Evolutionary conservation across 345 rosid genomes (phyloP).

Genomic region (Hibiscus tridactylites): DNA sequence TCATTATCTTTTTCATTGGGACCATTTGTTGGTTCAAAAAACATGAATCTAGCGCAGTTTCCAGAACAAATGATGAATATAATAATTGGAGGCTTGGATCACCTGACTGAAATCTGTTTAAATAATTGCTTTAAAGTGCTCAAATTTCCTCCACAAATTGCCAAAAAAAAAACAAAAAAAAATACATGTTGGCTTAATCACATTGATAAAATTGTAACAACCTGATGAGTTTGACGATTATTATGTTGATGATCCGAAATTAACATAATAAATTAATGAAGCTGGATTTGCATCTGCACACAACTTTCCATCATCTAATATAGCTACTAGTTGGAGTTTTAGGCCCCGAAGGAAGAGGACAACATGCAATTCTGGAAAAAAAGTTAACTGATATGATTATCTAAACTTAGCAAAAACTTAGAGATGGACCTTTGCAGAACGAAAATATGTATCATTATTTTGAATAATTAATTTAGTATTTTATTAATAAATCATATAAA

Average conservation of each 20-base stretch:
- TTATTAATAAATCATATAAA: no score
- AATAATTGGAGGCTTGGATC: background rate
- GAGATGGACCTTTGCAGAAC: no score
- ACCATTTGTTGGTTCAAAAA: background rate
- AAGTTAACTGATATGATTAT: background rate
- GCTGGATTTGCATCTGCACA: background rate
- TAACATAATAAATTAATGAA: background rate
- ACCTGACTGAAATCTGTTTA: background rate
- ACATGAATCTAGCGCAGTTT: background rate
- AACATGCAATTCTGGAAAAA: background rate
- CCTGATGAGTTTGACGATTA: background rate
- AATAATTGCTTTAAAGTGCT: background rate
- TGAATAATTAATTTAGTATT: no score
- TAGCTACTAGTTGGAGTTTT: background rate
- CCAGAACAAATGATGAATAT: background rate
- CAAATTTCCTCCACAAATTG: background rate
- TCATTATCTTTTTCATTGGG: no score
- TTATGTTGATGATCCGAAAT: constrained; percentile 1
- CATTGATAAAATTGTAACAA: constrained; percentile 3
- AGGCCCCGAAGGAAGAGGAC: background rate
- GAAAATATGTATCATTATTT: no score
- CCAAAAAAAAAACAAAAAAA: background rate
- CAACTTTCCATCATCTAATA: background rate
- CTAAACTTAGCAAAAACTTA: background rate
- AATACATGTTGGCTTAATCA: background rate